Base-by-base conservation (phyloP, 2,329 filamentous ascomycete genomes). In the Colletotrichum limetticola region DNA sequence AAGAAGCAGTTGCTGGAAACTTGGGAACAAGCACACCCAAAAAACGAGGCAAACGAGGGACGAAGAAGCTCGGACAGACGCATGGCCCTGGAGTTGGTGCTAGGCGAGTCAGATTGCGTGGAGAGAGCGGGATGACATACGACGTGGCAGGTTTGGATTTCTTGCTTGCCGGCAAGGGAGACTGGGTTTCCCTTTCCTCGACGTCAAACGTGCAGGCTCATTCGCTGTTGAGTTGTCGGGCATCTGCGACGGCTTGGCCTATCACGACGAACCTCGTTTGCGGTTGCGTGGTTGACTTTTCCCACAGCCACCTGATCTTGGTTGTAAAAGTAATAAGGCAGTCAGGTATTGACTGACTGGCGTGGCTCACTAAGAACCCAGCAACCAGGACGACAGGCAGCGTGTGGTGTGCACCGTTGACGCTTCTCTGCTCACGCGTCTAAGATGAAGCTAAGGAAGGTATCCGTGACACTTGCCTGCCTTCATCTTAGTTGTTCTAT, bases 101-200 rank as follows among this genome's bases (percentile, higher is more conserved):
- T 30, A 52, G 37, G 60, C 70, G 70, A 72, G 70, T 72, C 70
- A 72, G 70, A 63, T 30, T 70, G 58, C 70, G 60, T 76, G 75
- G 75, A 68, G 63, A 37, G 64, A 59, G 42, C 74, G 74, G 57
- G 63, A 74, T 46, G 70, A 74, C 56, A 74, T 61, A 63, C 72
- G 70, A 73, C 16, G 67, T 70, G 71, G 66, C 61, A 73, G 58
- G 61, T 74, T 74, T 72, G 72, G 55, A 69, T 66, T 69, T 72
- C 52, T 64, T 42, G 66, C 70, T 56, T 19, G 66, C 32, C 28
- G 55, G 46, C 32, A n/a, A 56, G 14, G 28, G n/a, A 59, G 60
- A 66, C 71, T 71, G 56, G 71, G 66, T 60, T 65, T 72, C 66
- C 71, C 71, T 32, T 66, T 71, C 35, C 28, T 42, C 26, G 26